These are phyloP conservation scores for Solanum chilense DNA, from an alignment of 257 asterid genomes.

Conservation along the genomic window DNA sequence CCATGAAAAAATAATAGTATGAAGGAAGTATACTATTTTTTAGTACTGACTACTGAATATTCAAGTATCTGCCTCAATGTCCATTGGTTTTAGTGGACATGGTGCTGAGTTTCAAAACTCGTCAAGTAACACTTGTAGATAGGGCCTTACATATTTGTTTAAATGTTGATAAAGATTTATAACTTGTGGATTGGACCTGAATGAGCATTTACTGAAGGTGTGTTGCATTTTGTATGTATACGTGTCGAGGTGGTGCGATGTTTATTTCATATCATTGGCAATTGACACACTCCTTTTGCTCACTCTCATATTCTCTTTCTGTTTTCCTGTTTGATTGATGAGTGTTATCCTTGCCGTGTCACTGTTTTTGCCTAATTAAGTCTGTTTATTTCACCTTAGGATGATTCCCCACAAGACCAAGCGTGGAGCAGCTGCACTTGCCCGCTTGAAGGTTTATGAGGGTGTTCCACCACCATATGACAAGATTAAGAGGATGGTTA, in stretches of 20 bases:
- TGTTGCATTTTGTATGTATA: background rate
- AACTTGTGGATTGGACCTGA: background rate
- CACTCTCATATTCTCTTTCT: background rate
- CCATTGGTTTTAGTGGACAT: background rate
- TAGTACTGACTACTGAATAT: too few species aligned
- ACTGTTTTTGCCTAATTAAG: background rate
- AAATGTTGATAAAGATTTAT: background rate
- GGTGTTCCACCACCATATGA: conserved; percentile 80
- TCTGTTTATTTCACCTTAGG: conserved; percentile 7
- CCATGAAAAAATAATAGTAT: too few species aligned
- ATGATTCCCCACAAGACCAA: conserved; percentile 91
- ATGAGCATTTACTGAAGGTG: background rate
- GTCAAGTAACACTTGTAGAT: background rate
- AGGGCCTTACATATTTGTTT: background rate
- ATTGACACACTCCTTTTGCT: background rate
- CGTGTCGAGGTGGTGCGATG: background rate
- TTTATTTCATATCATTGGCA: background rate
- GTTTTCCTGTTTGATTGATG: background rate
- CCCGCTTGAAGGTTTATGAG: conserved; percentile 70
- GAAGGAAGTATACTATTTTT: background rate
- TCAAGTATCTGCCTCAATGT: background rate
- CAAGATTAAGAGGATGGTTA: conserved; percentile 74
- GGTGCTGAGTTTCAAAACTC: background rate
- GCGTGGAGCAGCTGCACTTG: conserved; percentile 88
- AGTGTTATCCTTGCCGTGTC: background rate